Base-by-base conservation (phyloP, 306 rosid genomes). In the Datisca glomerata region DNA sequence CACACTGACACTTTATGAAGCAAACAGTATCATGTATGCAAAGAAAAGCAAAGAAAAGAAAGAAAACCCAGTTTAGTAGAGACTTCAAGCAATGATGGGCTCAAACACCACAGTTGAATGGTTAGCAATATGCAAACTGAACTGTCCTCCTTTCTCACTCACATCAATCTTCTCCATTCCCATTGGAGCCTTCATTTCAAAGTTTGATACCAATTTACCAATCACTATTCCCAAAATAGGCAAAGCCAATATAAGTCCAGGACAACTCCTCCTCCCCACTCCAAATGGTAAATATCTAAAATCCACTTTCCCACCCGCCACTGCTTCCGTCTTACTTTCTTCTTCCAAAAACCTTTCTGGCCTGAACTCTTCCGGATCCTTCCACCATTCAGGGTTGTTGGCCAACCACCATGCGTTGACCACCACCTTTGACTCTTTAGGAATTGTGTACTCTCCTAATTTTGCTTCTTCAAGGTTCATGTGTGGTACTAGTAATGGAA, bases 401-500 rank as follows among this genome's bases (percentile, higher is more conserved):
- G 81, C 80, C 12, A 85, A 70, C 93, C 93, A 80, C 95, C 96
- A 85, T 1, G 93, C 96, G 56, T 80, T 85, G 38, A 80, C 93
- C 2, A 80, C 79, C 24, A 85, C 93, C 70, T 85, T 85, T 0
- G 81, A 74, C 59, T 85, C 96, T 37, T 58, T 80, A 3, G 95
- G 93, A 36, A 85, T 74, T 11, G 45, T 76, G 34, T 59, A 74
- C 3, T 65, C 75, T 35, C 89, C 93, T 15, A 85, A 61, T 42
- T 85, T 69, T 28, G 85, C 93, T 48, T 80, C 89, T 43, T 85
- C 78, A 13, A 85, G 80, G 63, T 85, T 85, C 93, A 85, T 85
- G 61, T 85, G 95, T 0, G 95, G 95, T n/a, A 85, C 95, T 25
- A 85, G 27, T 11, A 85, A 47, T 22, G 93, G 96, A 21, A 85